These are phyloP conservation scores for Starmerella potacharoeniae DNA, from an alignment of 805 yeast species.

Conservation along the genomic window DNA sequence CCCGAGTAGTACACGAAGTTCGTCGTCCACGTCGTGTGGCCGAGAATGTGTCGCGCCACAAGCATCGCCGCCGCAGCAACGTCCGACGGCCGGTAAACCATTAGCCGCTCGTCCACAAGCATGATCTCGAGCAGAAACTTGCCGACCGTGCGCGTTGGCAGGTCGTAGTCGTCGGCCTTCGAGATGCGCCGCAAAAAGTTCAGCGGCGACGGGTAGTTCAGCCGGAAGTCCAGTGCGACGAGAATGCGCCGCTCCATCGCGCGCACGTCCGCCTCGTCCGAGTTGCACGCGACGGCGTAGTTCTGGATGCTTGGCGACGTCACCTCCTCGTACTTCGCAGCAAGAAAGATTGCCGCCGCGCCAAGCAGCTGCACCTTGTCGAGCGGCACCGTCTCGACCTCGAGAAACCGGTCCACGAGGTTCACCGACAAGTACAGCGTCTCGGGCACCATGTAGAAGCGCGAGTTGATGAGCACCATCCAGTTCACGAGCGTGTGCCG, in stretches of 20 bases:
- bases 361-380: slow-evolving; percentile 77
- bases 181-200: slow-evolving; percentile 79
- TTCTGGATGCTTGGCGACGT: slow-evolving; percentile 74
- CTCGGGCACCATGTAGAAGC: slow-evolving; percentile 75
- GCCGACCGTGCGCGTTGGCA: slow-evolving; percentile 71
- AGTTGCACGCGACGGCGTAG: slow-evolving; percentile 77
- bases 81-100: slow-evolving; percentile 62
- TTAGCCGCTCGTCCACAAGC: slow-evolving; percentile 61
- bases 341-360: slow-evolving; percentile 73
- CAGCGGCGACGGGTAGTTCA: slow-evolving; percentile 82
- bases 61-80: slow-evolving; percentile 85
- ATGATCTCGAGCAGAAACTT: slow-evolving; percentile 73
- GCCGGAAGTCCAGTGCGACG: slow-evolving; percentile 57
- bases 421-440: slow-evolving; percentile 74
- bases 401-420: slow-evolving; percentile 77
- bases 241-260: slow-evolving; percentile 73
- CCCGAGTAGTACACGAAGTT: slow-evolving; percentile 87
- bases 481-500: slow-evolving; percentile 85
- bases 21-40: slow-evolving; percentile 53
- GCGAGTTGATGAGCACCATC: slow-evolving; percentile 79
- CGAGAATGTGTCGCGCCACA: slow-evolving; percentile 62
- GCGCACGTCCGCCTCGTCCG: slow-evolving; percentile 53
- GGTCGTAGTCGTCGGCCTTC: slow-evolving; percentile 82
- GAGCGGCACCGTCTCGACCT: slow-evolving; percentile 61
- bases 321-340: slow-evolving; percentile 90